A percentile compares a stretch with the other conserved stretches of the same genome.
These are phyloP conservation scores for Malassezia sp. DNA, from an alignment of 1,284 basidiomycete genomes.

Conservation along the genomic window DNA sequence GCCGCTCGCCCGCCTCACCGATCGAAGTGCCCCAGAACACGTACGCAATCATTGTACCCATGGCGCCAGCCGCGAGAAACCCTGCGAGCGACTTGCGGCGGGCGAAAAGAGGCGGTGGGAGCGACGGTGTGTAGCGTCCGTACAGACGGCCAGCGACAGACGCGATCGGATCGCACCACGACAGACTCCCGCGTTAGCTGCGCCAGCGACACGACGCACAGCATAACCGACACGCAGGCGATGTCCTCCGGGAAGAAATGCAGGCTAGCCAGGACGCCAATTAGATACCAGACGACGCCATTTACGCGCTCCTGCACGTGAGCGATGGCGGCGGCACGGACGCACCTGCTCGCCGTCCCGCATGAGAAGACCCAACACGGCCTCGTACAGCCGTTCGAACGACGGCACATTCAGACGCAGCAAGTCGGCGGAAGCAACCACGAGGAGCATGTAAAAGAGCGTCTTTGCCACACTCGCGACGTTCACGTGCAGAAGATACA, in stretches of 20 bases:
- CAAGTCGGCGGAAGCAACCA: slow-evolving; percentile 66
- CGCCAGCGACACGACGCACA: no score
- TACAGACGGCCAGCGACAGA: slow-evolving; percentile 81
- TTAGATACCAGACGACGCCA: slow-evolving; percentile 88
- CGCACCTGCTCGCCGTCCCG: slow-evolving; percentile 73
- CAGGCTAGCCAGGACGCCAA: slow-evolving; percentile 75
- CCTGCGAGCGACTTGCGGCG: slow-evolving; percentile 78
- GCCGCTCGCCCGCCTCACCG: slow-evolving; percentile 24
- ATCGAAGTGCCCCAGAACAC: slow-evolving; percentile 61
- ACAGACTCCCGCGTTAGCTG: no score
- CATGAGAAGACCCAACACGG: slow-evolving; percentile 75
- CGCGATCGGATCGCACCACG: slow-evolving; percentile 92
- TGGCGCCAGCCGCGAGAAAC: slow-evolving; percentile 69
- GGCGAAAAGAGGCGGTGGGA: slow-evolving; percentile 67
- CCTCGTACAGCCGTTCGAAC: slow-evolving; percentile 69
- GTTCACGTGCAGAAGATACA: slow-evolving; percentile 52
- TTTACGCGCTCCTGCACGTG: slow-evolving; percentile 39
- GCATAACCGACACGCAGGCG: slow-evolving; percentile 40
- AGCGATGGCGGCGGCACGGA: background rate
- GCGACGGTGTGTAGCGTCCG: slow-evolving; percentile 63
- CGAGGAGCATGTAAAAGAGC: slow-evolving; percentile 59
- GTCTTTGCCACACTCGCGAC: slow-evolving; percentile 55
- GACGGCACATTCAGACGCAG: slow-evolving; percentile 60
- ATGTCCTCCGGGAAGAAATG: slow-evolving; percentile 50
- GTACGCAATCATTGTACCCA: slow-evolving; percentile 62